These are phyloP conservation scores for Claviceps africana DNA, from an alignment of 2,329 filamentous ascomycete genomes.

Conservation along the genomic window DNA sequence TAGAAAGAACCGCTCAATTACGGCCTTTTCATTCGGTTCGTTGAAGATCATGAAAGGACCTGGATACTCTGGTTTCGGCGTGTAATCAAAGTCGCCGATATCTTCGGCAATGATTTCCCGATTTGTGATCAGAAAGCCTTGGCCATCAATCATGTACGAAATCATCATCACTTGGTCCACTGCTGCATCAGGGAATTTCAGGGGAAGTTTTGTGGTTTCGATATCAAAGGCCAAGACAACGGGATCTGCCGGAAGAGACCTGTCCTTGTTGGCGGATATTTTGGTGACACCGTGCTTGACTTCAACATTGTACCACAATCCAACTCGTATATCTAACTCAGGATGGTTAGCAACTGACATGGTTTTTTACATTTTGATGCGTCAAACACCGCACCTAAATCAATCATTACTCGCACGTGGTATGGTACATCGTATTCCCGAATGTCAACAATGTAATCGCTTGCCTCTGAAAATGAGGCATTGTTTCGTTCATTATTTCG, in stretches of 20 bases:
- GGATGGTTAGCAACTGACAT: slow-evolving; percentile 11
- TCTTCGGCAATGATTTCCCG: slow-evolving; percentile 95
- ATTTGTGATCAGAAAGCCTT: slow-evolving; percentile 95
- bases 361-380: not conserved
- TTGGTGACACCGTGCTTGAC: slow-evolving; percentile 80
- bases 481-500: slow-evolving; percentile 69
- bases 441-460: slow-evolving; percentile 96
- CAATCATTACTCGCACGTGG: slow-evolving; percentile 96
- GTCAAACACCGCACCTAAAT: slow-evolving; percentile 48
- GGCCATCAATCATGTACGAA: slow-evolving; percentile 99
- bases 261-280: slow-evolving; percentile 74
- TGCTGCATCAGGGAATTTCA: slow-evolving; percentile 91
- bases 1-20: slow-evolving; percentile 84
- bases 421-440: slow-evolving; percentile 98
- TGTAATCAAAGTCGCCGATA: slow-evolving; percentile 96
- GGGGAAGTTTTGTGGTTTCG: slow-evolving; percentile 85
- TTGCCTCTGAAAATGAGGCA: slow-evolving; percentile 67
- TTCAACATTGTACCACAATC: slow-evolving; percentile 94
- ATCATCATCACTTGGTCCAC: slow-evolving; percentile 99
- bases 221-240: slow-evolving; percentile 99
- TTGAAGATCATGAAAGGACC: slow-evolving; percentile 98
- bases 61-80: slow-evolving; percentile 88
- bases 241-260: slow-evolving; percentile 80
- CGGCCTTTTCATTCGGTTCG: slow-evolving; percentile 77
- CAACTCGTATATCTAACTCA: slow-evolving; percentile 70